These are phyloP conservation scores for Lasiodiplodia sp. DNA, from an alignment of 2,329 filamentous ascomycete genomes.

Conservation along the genomic window DNA sequence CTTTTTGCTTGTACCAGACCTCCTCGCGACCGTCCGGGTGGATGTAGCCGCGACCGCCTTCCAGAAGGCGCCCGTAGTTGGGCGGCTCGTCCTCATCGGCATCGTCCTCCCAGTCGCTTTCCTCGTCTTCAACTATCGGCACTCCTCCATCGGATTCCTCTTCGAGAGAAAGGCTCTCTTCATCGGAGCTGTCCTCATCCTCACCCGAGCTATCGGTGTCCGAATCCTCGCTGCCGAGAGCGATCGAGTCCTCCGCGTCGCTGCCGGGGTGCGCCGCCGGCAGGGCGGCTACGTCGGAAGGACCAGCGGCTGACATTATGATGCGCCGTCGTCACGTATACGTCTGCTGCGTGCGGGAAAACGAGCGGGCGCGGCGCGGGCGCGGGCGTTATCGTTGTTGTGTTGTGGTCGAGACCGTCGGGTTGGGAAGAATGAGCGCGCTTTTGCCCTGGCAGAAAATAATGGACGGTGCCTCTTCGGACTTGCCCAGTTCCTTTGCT, in stretches of 20 bases:
- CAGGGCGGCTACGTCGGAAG: neutral
- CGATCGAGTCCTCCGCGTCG: neutral
- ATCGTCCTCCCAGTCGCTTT: neutral
- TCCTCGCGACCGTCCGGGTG: neutral
- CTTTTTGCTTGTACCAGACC: neutral
- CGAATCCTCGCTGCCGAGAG: constrained; percentile 5
- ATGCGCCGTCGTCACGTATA: neutral
- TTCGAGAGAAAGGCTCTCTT: neutral
- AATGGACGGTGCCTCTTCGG: neutral
- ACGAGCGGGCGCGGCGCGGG: neutral
- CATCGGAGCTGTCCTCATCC: neutral
- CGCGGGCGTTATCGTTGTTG: neutral
- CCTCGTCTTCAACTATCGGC: neutral
- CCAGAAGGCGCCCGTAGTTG: neutral
- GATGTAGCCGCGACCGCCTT: neutral
- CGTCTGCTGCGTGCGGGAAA: too few relatives aligned
- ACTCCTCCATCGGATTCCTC: neutral
- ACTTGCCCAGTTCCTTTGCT: neutral
- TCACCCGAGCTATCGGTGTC: neutral
- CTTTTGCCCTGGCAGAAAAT: too few relatives aligned
- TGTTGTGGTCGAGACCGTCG: neutral
- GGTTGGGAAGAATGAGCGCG: neutral
- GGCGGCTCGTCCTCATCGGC: neutral
- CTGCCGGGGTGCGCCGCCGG: neutral
- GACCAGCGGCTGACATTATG: neutral